Conservation (phyloP, 2,329 filamentous ascomycete genomes). For the Sporothrix euskadiensis region DNA sequence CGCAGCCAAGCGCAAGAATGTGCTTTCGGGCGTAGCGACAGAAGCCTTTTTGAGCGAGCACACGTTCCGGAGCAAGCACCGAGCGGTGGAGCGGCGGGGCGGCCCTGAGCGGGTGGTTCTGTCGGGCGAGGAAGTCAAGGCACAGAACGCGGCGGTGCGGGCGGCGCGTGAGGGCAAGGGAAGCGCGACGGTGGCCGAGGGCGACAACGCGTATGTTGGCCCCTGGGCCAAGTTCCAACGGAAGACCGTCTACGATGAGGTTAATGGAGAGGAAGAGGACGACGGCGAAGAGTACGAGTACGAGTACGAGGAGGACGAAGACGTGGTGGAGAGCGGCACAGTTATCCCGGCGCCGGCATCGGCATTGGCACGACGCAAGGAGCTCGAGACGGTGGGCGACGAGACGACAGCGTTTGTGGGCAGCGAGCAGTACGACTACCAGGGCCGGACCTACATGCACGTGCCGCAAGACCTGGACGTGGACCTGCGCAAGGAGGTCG, state of each 20-base stretch:
- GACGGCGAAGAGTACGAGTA: slow-evolving; percentile 65
- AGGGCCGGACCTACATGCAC: slow-evolving; percentile 93
- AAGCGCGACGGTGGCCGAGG: slow-evolving; percentile 79
- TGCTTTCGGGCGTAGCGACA: slow-evolving; percentile 81
- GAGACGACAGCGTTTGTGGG: slow-evolving; percentile 91
- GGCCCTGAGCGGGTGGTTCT: slow-evolving; percentile 59
- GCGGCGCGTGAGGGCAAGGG: slow-evolving; percentile 84
- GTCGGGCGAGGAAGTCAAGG: slow-evolving; percentile 62
- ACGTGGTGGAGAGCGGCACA: slow-evolving; percentile 64
- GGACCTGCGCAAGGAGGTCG: slow-evolving; percentile 77
- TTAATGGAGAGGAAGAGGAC: slow-evolving; percentile 78
- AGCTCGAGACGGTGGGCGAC: slow-evolving; percentile 60
- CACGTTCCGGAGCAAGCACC: slow-evolving; percentile 84
- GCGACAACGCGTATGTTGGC: slow-evolving; percentile 83
- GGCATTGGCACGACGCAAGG: slow-evolving; percentile 57
- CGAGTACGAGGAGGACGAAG: slow-evolving; percentile 68
- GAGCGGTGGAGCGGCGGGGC: slow-evolving; percentile 71
- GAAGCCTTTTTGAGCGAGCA: slow-evolving; percentile 89
- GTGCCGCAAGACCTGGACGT: slow-evolving; percentile 87
- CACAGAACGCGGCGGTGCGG: slow-evolving; percentile 65
- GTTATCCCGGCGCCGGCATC: slow-evolving; percentile 58
- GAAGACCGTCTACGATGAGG: slow-evolving; percentile 67
- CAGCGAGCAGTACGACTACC: slow-evolving; percentile 81
- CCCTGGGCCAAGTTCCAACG: slow-evolving; percentile 87
- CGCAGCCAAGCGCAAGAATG: slow-evolving; percentile 69